Percentiles rank a stretch among this genome's conserved stretches.
These are phyloP conservation scores for Phytophthora vignae DNA, from an alignment of 352 stramenopile species.

Conservation along the genomic window DNA sequence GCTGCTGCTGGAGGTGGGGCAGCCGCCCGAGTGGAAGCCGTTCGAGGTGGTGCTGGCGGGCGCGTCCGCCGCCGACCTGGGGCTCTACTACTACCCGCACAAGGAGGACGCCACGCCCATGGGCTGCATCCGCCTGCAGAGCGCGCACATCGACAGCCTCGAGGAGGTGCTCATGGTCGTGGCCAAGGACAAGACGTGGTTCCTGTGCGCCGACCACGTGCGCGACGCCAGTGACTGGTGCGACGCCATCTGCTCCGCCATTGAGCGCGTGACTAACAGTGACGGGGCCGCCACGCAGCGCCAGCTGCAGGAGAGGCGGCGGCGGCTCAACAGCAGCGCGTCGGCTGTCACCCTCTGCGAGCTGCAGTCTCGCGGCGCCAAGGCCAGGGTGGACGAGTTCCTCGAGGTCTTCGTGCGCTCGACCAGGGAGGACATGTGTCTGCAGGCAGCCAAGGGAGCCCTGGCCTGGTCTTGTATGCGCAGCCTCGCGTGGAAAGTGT, in stretches of 20 bases:
- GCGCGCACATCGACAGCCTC: constrained; percentile 72
- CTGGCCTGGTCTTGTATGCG: constrained; percentile 81
- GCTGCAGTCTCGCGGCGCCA: constrained; percentile 65
- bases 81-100: constrained; percentile 73
- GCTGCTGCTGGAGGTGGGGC: constrained; percentile 67
- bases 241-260: constrained; percentile 63
- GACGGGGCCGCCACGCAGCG: constrained; percentile 5
- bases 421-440: constrained; percentile 50
- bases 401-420: constrained; percentile 76
- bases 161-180: constrained; percentile 83
- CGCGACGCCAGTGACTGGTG: constrained; percentile 71
- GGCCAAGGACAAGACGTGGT: constrained; percentile 82
- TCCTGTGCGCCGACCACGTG: constrained; percentile 69
- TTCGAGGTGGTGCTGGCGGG: constrained; percentile 77
- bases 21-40: constrained; percentile 59
- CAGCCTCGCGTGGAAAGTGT: constrained; percentile 76
- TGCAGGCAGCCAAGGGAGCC: constrained; percentile 66
- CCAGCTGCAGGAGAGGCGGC: constrained; percentile 17
- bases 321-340: constrained; percentile 54
- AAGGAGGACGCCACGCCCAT: constrained; percentile 48
- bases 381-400: constrained; percentile 72
- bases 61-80: constrained; percentile 54
- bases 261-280: constrained; percentile 47
- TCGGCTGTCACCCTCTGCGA: constrained; percentile 59
- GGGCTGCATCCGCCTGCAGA: constrained; percentile 68